phyloP scores from a whole-genome alignment of 2,329 filamentous ascomycete species.

The Penicillium sp. region DNA sequence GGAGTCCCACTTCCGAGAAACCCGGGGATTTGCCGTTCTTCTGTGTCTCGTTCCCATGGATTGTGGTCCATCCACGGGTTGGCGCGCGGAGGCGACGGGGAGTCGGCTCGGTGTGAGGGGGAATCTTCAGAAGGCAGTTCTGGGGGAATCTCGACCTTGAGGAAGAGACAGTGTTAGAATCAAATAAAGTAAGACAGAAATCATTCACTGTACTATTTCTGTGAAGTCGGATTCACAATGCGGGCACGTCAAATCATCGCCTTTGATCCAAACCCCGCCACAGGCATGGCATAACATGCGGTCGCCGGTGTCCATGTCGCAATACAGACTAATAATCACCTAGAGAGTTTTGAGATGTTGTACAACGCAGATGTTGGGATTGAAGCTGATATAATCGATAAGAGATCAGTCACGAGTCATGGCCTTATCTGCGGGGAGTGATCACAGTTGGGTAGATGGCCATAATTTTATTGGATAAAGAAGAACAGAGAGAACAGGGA shows the following conservation, averaged over 20 bases:
- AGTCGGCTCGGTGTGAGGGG: constrained; percentile 23
- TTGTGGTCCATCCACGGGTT: constrained; percentile 47
- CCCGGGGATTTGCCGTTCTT: constrained; percentile 32
- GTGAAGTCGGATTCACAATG: constrained; percentile 74
- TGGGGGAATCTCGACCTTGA: constrained; percentile 36
- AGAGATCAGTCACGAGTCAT: constrained; percentile 25
- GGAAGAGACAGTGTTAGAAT: constrained; percentile 7
- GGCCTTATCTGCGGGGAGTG: constrained; percentile 25
- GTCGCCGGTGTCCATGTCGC: constrained; percentile 50
- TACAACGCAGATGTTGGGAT: constrained; percentile 6
- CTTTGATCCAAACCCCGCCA: constrained; percentile 74
- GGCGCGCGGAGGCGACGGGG: constrained; percentile 17
- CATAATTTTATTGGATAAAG: not conserved
- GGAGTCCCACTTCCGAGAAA: constrained; percentile 19
- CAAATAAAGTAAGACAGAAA: constrained; percentile 2
- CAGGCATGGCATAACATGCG: constrained; percentile 86
- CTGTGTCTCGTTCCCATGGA: constrained; percentile 51
- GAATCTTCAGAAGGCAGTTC: constrained; percentile 24
- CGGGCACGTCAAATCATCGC: constrained; percentile 70
- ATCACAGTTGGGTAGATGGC: constrained; percentile 1
- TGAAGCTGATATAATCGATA: constrained; percentile 12
- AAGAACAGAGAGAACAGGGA: not conserved
- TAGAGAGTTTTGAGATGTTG: not conserved
- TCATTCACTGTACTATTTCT: constrained; percentile 69
- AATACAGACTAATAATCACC: not conserved